Evolutionary conservation across 192 early-diverging fungal species (phyloP).

Genomic region (Rhizoclosmatium sp.): DNA sequence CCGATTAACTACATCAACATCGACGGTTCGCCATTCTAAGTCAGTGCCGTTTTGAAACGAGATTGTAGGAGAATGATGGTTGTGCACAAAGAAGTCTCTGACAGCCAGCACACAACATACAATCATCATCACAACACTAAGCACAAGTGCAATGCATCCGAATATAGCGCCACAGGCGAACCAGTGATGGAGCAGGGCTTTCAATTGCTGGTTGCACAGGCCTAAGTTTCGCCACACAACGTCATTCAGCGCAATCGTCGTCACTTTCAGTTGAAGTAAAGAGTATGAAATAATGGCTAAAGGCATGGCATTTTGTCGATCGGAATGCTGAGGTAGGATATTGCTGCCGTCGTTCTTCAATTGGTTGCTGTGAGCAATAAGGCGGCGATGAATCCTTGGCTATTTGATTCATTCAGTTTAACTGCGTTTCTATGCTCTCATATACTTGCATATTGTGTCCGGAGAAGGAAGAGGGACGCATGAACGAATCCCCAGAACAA

Average conservation of each 20-base stretch:
- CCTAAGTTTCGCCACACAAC: neutral
- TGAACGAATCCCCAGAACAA: slow-evolving; percentile 1
- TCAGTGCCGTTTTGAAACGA: too few relatives aligned
- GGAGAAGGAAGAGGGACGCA: neutral
- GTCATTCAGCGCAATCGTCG: neutral
- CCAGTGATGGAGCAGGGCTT: neutral
- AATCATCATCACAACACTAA: neutral
- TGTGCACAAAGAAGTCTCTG: neutral
- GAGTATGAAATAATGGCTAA: neutral
- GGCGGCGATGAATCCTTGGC: neutral
- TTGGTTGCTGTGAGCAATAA: neutral
- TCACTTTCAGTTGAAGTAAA: neutral
- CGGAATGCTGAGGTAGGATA: neutral
- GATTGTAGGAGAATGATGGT: too few relatives aligned
- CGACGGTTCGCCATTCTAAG: too few relatives aligned
- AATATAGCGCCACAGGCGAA: neutral
- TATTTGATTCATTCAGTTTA: neutral
- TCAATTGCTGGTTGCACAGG: neutral
- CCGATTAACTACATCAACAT: slow-evolving; percentile 22
- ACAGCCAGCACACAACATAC: neutral
- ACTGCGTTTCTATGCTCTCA: too few relatives aligned
- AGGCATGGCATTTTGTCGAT: neutral
- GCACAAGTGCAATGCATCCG: neutral
- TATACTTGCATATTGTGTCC: neutral
- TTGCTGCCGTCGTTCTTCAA: neutral